Evolutionary conservation across 306 rosid genomes (phyloP).

Genomic region (Fagus crenata): DNA sequence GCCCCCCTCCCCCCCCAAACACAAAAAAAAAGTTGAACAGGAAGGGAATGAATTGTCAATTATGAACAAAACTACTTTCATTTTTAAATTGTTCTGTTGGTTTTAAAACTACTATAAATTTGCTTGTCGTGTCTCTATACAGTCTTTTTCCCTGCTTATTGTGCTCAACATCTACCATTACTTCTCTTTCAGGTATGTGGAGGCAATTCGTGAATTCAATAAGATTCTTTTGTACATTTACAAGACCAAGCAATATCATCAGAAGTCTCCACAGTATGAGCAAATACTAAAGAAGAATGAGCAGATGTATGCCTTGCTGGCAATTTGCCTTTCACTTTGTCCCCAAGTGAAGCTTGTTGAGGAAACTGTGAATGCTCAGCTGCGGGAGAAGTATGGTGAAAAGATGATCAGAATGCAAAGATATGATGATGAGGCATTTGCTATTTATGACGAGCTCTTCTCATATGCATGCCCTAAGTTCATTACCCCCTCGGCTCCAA

Average conservation of each 20-base stretch:
- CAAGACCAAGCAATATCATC: constrained; percentile 78
- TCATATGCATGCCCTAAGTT: constrained; percentile 98
- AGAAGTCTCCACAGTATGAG: constrained; percentile 90
- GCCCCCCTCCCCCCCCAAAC: no score
- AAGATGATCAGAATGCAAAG: constrained; percentile 94
- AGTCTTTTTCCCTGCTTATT: neutral
- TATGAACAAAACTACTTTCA: no score
- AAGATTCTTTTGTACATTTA: constrained; percentile 80
- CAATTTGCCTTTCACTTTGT: constrained; percentile 85
- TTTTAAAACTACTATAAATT: no score
- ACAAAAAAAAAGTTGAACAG: no score
- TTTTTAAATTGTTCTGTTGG: no score
- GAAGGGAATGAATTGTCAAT: no score
- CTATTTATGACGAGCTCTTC: constrained; percentile 93
- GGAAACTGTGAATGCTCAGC: constrained; percentile 84
- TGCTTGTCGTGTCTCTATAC: no score
- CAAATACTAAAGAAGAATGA: constrained; percentile 97
- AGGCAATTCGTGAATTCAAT: constrained; percentile 87
- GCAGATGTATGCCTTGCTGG: constrained; percentile 98
- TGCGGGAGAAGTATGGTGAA: constrained; percentile 95
- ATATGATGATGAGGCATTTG: constrained; percentile 91
- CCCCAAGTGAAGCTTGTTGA: constrained; percentile 87
- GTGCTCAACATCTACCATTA: neutral
- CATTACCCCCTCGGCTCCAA: constrained; percentile 96
- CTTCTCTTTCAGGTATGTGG: constrained; percentile 65